Conservation (phyloP, 306 rosid species). For the Quercus rubra region DNA sequence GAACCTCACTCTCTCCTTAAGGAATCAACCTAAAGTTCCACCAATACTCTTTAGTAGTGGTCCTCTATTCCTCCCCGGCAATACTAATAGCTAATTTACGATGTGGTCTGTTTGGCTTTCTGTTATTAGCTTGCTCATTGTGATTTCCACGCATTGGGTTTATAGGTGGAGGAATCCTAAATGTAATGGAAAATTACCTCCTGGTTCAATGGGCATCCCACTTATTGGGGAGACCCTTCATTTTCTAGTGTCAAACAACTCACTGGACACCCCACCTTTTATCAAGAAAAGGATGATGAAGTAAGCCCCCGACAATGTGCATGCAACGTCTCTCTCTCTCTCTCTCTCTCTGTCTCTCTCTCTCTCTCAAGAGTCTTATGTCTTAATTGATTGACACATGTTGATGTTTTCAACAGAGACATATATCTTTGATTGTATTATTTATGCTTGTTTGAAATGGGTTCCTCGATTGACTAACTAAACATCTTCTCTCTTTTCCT, state of each 20-base stretch:
- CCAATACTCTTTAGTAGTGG: background rate
- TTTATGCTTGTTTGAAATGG: no score
- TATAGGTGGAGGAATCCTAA: no score
- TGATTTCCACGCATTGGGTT: background rate
- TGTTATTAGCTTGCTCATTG: background rate
- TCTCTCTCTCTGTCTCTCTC: no score
- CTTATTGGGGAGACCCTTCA: background rate
- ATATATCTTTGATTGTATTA: no score
- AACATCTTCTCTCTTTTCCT: no score
- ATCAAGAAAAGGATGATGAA: background rate
- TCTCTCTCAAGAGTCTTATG: no score
- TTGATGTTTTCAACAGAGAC: no score
- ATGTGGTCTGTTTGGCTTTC: background rate
- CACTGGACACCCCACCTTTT: background rate
- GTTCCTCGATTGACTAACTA: no score
- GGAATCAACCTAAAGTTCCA: background rate
- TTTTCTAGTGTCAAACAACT: background rate
- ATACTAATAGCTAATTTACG: background rate
- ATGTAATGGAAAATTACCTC: no score
- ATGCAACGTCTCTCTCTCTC: no score
- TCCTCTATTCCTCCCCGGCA: no score
- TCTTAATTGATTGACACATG: no score
- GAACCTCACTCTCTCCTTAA: background rate
- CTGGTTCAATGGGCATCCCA: background rate
- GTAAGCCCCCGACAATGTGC: background rate